Evolutionary conservation across 352 stramenopile genomes (phyloP), one percentile per base, ranked within the genome.

Genomic region (Thalassiosira hispida): DNA sequence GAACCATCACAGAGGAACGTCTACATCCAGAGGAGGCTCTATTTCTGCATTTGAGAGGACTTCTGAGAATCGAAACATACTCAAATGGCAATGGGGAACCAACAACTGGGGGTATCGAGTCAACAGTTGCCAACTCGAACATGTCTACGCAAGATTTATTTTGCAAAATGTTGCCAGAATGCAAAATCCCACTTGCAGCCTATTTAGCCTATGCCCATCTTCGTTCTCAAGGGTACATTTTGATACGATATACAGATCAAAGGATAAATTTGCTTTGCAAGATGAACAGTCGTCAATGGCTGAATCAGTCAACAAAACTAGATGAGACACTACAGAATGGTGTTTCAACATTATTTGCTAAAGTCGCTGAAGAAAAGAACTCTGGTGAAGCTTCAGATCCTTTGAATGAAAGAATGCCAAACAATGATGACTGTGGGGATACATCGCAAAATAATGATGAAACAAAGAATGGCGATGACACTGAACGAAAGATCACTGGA

Each of bases 191-290:
- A 23, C 49, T 90, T 11, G 29, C 79, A 0, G 66, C 77, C 0
- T 93, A 91, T 42, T 66, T 92, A 18, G 73, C 84, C 0, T 93
- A 91, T 83, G 73, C 84, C 31, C 86, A 93, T 85, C 76, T 93
- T 44, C 83, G 88, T 53, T 55, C 65, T 8, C 88, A 93, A 57
- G 77, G 77, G 18, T 93, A 88, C 83, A 84, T 86, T 47, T 77
- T 92, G 8, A 67, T 91, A 40, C 69, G 88, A 25, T 84, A 92
- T 60, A 67, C 71, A 20, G 38, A 75, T 1, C 16, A 83, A 47
- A 86, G 88, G 63, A 73, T 87, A 9, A 46, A 55, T 12, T 72
- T 91, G 20, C 27, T 93, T 23, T 14, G 22, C 23, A 29, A 2
- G 5, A 55, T 85, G 63, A 59, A 51, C 0, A 3, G 52, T 20